phyloP scores from a whole-genome alignment of 202 grass and related monocot genomes.

The Setaria italica region DNA sequence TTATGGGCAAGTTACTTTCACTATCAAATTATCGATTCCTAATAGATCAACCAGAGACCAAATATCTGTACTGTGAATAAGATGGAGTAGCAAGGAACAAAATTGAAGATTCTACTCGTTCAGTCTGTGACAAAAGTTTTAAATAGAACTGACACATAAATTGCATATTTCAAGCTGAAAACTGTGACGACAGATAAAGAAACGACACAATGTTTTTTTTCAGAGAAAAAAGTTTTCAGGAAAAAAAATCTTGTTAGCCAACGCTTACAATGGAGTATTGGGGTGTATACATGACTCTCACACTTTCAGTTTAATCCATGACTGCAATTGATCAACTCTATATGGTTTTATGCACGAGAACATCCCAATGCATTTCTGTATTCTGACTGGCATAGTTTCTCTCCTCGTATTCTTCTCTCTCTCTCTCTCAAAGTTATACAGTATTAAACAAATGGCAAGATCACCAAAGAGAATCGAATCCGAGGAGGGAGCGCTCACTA shows the following conservation, averaged over 20 bases:
- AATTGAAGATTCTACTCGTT: not conserved
- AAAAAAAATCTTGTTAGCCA: not conserved
- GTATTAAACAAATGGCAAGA: constrained; percentile 9
- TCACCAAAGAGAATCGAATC: constrained; percentile 27
- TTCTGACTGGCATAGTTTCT: not conserved
- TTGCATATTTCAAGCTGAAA: not conserved
- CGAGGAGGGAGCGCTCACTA: not conserved
- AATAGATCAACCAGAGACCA: not conserved
- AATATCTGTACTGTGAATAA: not conserved
- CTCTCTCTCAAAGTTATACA: not conserved
- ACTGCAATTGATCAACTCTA: not conserved
- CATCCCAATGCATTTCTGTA: not conserved
- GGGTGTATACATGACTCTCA: not conserved
- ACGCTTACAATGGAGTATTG: not conserved
- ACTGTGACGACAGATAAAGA: not conserved
- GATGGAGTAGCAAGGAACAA: not conserved
- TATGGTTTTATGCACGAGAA: not conserved
- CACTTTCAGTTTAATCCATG: not conserved
- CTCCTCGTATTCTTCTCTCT: not conserved
- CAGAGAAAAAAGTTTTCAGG: fast-evolving
- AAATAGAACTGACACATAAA: not conserved
- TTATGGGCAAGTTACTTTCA: not conserved
- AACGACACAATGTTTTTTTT: not conserved
- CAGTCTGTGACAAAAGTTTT: not conserved
- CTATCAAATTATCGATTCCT: not conserved